Base-by-base conservation (phyloP, 768 basidiomycete species). In the Infundibulicybe gibba region DNA sequence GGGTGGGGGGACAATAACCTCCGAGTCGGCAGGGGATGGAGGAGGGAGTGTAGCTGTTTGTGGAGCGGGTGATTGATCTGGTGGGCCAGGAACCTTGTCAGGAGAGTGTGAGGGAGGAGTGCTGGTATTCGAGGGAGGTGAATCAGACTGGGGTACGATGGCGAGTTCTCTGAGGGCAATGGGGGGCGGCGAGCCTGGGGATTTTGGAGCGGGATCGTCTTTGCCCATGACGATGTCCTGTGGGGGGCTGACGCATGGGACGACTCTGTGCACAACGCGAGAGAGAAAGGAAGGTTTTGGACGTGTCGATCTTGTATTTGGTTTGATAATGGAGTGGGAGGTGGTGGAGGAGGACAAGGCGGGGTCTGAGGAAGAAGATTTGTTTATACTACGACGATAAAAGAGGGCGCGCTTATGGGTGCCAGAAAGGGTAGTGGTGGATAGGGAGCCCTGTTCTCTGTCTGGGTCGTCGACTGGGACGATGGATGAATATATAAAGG, bases 371-470 rank as follows among this genome's bases (percentile, higher is more conserved):
- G 65, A 49, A 13, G 67, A 54, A 6, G 68, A 62, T 49, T 68
- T 70, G 57, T 60, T 63, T 35, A 54, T 51, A 58, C 69, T 73
- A 54, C 73, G 70, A 47, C 68, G 69, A 62, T 74, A 72, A 54
- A 76, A 72, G 48, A 69, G 70, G 31, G 65, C 61, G 48, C 69
- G 69, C 54, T 66, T 63, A 54, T 59, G 60, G 46, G 61, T 62
- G 16, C 60, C 61, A 43, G 68, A 65, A 49, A 72, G 61, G 21
- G 69, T 68, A 41, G 67, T 66, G 53, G 61, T 67, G 8, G 25
- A 25, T 47, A 67, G 62, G 44, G 73, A 74, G 48, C 56, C 68
- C 53, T 71, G 67, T 57, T 74, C 73, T 53, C 61, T 66, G 54
- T 69, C 64, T 17, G 51, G 41, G 40, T 65, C 64, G 32, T 62